Evolutionary conservation across 192 early-diverging fungal species (phyloP).

Genomic region (Umbelopsis vinacea): DNA sequence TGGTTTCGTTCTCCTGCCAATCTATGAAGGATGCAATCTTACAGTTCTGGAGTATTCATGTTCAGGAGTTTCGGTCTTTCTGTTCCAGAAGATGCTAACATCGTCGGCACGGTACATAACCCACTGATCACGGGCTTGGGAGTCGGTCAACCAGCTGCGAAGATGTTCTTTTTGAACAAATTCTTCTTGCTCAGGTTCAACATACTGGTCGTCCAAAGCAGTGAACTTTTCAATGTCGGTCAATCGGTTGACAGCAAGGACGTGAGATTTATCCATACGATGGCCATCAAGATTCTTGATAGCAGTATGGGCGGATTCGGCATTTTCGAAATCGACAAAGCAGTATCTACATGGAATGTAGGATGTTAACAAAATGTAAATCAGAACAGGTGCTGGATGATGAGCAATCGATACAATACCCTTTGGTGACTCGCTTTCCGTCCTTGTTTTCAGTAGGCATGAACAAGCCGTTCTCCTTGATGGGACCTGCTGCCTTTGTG

Average conservation of each 20-base stretch:
- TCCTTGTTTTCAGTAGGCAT: conserved; percentile 84
- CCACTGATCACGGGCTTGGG: conserved; percentile 88
- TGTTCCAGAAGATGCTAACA: conserved; percentile 89
- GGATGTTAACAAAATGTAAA: conserved; percentile 2
- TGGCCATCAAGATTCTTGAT: conserved; percentile 77
- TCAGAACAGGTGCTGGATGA: not conserved
- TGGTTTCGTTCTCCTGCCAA: not conserved
- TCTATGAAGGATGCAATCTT: conserved; percentile 26
- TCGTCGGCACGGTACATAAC: conserved; percentile 85
- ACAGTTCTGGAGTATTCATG: conserved; percentile 65
- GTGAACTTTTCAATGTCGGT: conserved; percentile 90
- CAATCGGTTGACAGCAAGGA: conserved; percentile 84
- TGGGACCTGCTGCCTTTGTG: conserved; percentile 69
- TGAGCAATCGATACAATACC: conserved; percentile 50
- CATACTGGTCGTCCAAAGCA: conserved; percentile 73
- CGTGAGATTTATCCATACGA: conserved; percentile 83
- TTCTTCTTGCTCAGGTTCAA: conserved; percentile 72
- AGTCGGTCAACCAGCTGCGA: conserved; percentile 87
- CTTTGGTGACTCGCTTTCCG: conserved; percentile 79
- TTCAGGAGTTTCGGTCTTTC: conserved; percentile 83
- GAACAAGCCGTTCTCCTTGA: conserved; percentile 82
- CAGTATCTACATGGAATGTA: conserved; percentile 62
- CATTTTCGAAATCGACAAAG: conserved; percentile 92
- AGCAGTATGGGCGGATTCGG: conserved; percentile 79
- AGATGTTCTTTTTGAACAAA: conserved; percentile 86